Evolutionary conservation across 2,329 filamentous ascomycete genomes (phyloP).

Genomic region (Microcera coccophila): DNA sequence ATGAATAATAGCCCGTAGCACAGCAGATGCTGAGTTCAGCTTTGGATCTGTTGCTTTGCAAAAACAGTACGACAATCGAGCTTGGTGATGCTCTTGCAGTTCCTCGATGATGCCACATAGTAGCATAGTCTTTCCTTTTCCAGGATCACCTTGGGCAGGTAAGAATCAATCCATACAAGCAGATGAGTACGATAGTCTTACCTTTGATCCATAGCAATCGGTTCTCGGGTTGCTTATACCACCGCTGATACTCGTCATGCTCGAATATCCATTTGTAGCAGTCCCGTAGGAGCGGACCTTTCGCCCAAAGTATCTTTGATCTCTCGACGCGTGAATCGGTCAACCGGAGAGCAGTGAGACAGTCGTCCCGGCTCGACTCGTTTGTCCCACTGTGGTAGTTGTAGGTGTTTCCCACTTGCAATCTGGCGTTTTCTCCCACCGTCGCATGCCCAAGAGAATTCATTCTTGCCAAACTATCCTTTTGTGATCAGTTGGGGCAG

Average conservation of each 20-base stretch:
- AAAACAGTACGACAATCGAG: conserved; percentile 37
- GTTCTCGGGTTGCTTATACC: conserved; percentile 4
- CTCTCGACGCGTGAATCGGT: conserved; percentile 36
- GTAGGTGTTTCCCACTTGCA: neutral
- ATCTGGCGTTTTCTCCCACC: neutral
- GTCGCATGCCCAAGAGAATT: neutral
- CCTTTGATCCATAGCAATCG: conserved; percentile 37
- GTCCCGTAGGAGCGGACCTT: conserved; percentile 32
- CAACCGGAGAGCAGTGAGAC: conserved; percentile 21
- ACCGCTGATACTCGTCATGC: conserved; percentile 17
- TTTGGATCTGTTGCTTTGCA: conserved; percentile 38
- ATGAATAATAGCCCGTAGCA: conserved; percentile 43
- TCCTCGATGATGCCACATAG: conserved; percentile 38
- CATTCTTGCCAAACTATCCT: neutral
- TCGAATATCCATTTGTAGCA: conserved; percentile 36
- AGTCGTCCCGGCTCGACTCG: conserved; percentile 4
- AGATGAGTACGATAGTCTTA: too few relatives aligned
- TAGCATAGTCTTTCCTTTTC: conserved; percentile 45
- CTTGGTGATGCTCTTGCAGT: conserved; percentile 14
- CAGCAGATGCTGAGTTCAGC: conserved; percentile 38
- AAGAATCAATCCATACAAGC: too few relatives aligned
- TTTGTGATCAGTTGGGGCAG: neutral
- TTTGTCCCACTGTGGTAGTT: too few relatives aligned
- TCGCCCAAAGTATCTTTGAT: conserved; percentile 31
- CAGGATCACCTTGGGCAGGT: too few relatives aligned